Conservation (phyloP, 2,329 filamentous ascomycete species). For the Pseudocercospora fijiensis region DNA sequence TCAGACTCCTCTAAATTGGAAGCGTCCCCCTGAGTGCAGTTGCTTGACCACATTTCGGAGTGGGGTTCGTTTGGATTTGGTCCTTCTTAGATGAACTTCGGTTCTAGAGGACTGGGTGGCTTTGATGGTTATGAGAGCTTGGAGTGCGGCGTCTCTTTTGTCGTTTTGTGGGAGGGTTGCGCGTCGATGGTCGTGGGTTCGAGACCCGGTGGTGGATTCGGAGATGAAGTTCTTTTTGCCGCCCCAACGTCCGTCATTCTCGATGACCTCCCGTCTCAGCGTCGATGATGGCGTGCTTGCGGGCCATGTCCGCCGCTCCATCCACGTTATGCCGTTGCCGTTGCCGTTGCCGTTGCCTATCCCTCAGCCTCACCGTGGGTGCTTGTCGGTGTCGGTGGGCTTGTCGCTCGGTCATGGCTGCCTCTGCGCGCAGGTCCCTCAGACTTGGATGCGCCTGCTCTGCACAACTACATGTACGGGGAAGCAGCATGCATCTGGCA, state of each 20-base stretch:
- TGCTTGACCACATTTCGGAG: neutral
- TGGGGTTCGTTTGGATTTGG: neutral
- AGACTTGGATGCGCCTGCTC: neutral
- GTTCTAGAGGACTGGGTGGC: neutral
- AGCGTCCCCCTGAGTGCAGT: neutral
- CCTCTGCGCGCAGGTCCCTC: neutral
- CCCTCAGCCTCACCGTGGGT: too few species aligned
- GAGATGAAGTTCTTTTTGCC: neutral
- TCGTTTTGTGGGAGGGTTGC: neutral
- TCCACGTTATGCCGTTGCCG: neutral
- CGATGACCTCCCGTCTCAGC: neutral
- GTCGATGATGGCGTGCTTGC: neutral
- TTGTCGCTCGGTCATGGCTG: neutral
- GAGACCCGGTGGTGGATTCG: neutral
- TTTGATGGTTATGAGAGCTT: neutral
- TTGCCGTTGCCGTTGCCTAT: too few species aligned
- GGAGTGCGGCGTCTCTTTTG: neutral
- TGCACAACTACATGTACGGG: neutral
- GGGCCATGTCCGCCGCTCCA: neutral
- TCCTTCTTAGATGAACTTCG: too few species aligned
- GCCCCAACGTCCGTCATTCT: neutral
- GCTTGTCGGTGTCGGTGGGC: neutral
- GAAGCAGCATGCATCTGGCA: neutral
- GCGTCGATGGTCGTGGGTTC: neutral
- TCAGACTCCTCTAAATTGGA: neutral